These are phyloP conservation scores for Ilyonectria robusta DNA, from an alignment of 2,329 filamentous ascomycete genomes.

Conservation along the genomic window DNA sequence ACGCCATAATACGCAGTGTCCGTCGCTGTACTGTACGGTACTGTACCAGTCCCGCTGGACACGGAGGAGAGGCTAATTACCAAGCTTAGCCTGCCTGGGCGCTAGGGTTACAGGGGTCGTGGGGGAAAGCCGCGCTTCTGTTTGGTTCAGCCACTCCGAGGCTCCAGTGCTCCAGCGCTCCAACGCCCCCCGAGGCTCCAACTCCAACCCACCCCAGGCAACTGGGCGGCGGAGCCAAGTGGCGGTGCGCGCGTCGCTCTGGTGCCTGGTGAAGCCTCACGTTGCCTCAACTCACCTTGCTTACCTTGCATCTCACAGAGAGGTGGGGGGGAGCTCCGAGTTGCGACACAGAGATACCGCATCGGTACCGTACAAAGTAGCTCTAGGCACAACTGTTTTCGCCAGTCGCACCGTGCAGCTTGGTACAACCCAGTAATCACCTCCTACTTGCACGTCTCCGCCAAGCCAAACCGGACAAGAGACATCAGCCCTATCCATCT, in stretches of 20 bases:
- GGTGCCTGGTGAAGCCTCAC: background rate
- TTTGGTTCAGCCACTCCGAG: constrained; percentile 26
- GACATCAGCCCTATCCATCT: background rate
- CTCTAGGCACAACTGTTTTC: background rate
- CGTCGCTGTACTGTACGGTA: background rate
- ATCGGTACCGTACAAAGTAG: background rate
- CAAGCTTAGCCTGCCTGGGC: constrained; percentile 22
- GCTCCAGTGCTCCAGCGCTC: background rate
- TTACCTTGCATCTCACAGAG: background rate
- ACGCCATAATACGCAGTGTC: too few relatives aligned
- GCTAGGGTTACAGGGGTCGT: background rate
- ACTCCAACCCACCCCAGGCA: background rate
- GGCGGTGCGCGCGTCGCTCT: constrained; percentile 22
- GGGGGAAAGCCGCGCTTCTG: background rate
- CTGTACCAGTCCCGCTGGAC: background rate
- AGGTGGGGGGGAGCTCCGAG: background rate
- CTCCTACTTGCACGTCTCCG: background rate
- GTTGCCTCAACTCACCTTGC: background rate
- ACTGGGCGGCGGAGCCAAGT: constrained; percentile 1
- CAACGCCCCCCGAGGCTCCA: background rate
- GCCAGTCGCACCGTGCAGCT: too few relatives aligned
- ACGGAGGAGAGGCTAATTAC: constrained; percentile 29
- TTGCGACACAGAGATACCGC: too few relatives aligned
- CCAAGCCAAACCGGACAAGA: background rate
- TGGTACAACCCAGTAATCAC: background rate